Conservation (phyloP, 306 rosid species). For the Castanospermum australe region DNA sequence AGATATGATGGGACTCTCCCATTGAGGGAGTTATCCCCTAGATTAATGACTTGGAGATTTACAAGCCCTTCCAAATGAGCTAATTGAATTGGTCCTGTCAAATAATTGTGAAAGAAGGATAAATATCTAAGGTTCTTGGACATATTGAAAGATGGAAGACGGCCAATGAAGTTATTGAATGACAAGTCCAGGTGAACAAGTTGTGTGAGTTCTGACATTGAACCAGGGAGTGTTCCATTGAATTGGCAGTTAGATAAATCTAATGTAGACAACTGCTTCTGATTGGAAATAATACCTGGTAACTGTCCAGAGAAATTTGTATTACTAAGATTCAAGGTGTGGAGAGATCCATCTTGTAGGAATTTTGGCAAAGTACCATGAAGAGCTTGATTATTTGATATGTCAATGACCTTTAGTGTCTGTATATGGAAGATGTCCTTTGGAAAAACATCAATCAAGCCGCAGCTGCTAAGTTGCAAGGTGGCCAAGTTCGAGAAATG, state of each 20-base stretch:
- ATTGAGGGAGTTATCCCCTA: not conserved
- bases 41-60: not conserved
- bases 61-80: not conserved
- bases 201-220: slow-evolving; percentile 11
- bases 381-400: slow-evolving; percentile 23
- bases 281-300: slow-evolving; percentile 12
- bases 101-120: slow-evolving; percentile 11
- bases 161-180: slow-evolving; percentile 19
- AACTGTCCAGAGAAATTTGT: slow-evolving; percentile 34
- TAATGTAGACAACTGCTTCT: slow-evolving; percentile 15
- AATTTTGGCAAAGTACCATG: slow-evolving; percentile 35
- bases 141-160: slow-evolving; percentile 19
- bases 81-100: slow-evolving; percentile 1
- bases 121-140: slow-evolving; percentile 8
- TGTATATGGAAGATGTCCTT: slow-evolving; percentile 3
- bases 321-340: not conserved
- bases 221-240: slow-evolving; percentile 17
- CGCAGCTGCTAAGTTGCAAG: not conserved
- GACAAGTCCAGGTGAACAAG: slow-evolving; percentile 24
- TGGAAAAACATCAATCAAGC: slow-evolving; percentile 16
- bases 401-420: slow-evolving; percentile 17
- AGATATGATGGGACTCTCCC: not conserved
- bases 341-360: slow-evolving; percentile 5
- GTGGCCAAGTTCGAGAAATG: slow-evolving; percentile 11
- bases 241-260: slow-evolving; percentile 21